phyloP scores from a whole-genome alignment of 1,139 yeast genomes.

The Saccharomyces hybrid region DNA sequence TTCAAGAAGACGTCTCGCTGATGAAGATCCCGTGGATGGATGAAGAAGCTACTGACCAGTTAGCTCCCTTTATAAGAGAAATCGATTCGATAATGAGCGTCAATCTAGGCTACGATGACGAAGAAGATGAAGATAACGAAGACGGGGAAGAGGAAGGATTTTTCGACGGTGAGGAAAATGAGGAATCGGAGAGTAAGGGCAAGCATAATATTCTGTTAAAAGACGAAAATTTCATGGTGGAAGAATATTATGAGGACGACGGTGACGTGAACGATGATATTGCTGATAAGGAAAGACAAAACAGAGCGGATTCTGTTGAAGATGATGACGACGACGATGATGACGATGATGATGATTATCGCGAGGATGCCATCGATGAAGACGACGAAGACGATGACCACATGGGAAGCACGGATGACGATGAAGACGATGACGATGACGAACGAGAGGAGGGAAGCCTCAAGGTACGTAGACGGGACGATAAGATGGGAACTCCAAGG shows the following conservation, averaged over 20 bases:
- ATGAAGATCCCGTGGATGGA: slow-evolving; percentile 44
- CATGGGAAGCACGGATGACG: slow-evolving; percentile 10
- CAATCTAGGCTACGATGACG: slow-evolving; percentile 28
- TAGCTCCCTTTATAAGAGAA: slow-evolving; percentile 26
- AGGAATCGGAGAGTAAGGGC: slow-evolving; percentile 1
- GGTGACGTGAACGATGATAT: slow-evolving; percentile 11
- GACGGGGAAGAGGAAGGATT: slow-evolving; percentile 8
- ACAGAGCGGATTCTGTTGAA: neutral
- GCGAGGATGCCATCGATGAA: slow-evolving; percentile 14
- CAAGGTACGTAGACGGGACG: neutral
- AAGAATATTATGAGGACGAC: slow-evolving; percentile 24
- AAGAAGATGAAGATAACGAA: slow-evolving; percentile 18
- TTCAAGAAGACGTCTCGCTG: slow-evolving; percentile 30
- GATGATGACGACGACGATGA: slow-evolving; percentile 16
- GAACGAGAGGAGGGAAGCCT: slow-evolving; percentile 7
- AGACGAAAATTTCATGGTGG: slow-evolving; percentile 17
- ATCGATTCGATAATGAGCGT: slow-evolving; percentile 29
- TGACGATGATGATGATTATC: slow-evolving; percentile 13
- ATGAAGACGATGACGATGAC: slow-evolving; percentile 10
- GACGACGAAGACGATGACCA: slow-evolving; percentile 18
- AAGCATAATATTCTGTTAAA: neutral
- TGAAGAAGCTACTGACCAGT: slow-evolving; percentile 20
- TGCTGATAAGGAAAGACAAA: slow-evolving; percentile 6
- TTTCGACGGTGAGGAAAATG: slow-evolving; percentile 5
- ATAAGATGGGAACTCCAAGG: slow-evolving; percentile 13